Conservation (phyloP, 306 rosid species). For the Cucumis melo region DNA sequence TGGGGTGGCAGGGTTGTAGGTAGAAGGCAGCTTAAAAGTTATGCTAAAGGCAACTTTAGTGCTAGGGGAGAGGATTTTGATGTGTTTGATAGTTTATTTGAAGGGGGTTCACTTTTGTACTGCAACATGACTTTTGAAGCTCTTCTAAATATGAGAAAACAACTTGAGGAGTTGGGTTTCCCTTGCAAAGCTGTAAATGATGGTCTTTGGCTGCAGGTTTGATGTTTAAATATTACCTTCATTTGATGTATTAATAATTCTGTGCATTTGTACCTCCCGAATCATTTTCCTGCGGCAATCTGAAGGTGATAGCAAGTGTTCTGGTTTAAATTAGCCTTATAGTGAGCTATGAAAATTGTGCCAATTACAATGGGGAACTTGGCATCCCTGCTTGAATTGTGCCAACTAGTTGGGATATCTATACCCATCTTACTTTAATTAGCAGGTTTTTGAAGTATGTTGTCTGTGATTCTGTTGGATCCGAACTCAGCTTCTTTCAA, state of each 20-base stretch:
- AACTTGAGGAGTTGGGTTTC: conserved; percentile 84
- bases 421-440: neutral
- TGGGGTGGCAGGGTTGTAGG: conserved; percentile 85
- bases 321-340: neutral
- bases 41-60: conserved; percentile 43
- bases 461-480: neutral
- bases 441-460: neutral
- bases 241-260: too few relatives aligned
- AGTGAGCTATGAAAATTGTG: neutral
- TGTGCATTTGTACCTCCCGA: too few relatives aligned
- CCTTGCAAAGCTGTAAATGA: conserved; percentile 99
- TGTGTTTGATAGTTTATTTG: conserved; percentile 72
- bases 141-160: conserved; percentile 75
- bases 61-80: conserved; percentile 65
- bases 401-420: neutral
- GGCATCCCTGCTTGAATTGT: neutral
- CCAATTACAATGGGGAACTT: neutral
- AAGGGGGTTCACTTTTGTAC: conserved; percentile 85
- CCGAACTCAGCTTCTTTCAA: neutral
- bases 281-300: too few relatives aligned
- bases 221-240: conserved; percentile 4
- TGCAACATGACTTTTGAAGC: conserved; percentile 97
- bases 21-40: conserved; percentile 59
- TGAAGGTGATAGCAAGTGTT: too few relatives aligned
- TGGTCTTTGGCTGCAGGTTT: conserved; percentile 96